Base-by-base conservation (phyloP, 164 flowering plant genomes). In the Annona cherimola region DNA sequence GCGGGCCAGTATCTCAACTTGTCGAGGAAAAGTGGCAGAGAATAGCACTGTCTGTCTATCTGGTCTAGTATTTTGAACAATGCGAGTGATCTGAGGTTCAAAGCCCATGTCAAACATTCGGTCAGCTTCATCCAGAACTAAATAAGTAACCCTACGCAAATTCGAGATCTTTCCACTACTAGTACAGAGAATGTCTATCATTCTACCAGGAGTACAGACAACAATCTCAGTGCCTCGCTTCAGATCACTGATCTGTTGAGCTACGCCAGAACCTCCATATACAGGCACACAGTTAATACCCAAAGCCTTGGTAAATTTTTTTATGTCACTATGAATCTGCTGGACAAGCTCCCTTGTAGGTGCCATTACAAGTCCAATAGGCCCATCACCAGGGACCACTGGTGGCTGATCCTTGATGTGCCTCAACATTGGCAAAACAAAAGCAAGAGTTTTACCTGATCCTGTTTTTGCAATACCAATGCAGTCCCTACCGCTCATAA, bases 101-200 rank as follows among this genome's bases (percentile, higher is more conserved):
- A 95, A 93, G 45, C 99, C 99, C 99, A 95, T 90, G 80, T 95
- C 99, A 84, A 95, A 95, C 99, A 95, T 95, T 4, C 97, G 81
- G 81, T 94, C 98, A 69, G 97, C 98, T 85, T 94, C 98, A 83
- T 94, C 98, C 96, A 94, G 84, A 67, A 95, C 99, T 72, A 95
- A 79, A 75, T 85, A 95, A 6, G 99, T 91, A 55, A 93, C 97
- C 74, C 96, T 83, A 16, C 98, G 86, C 26, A 95, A 85, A 79
- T 95, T 95, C 40, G 96, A 86, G 19, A 95, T 93, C 78, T 93
- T 92, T 14, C 99, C 99, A 66, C 88, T 83, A 75, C 99, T 92
- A 0, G 98, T 92, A 75, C 97, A 92, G 8, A 95, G 89, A 55
- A 95, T 92, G 70, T 95, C 99, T 71, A 95, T 95, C 99, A 95